Base-by-base conservation (phyloP, 73 alveolate genomes). In the Paramecium biaurelia region DNA sequence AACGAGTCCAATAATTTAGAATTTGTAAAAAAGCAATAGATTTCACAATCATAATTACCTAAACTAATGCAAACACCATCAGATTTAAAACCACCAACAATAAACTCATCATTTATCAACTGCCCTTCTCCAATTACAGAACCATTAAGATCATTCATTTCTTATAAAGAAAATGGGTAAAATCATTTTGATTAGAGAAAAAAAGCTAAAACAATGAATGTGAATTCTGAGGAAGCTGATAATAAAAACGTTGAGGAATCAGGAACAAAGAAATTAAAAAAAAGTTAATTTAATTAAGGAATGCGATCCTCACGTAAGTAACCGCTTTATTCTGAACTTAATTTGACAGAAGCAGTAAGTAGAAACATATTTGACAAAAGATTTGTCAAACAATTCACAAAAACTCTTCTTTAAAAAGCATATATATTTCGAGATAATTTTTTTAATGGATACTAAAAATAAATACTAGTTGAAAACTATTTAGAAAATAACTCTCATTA, bases 21-120 rank as follows among this genome's bases (percentile, higher is more conserved):
- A 63, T 12, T 7, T 26, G 49, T 32, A 11, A 63, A 63, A 26
- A 21, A 49, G 26, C 24, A 30, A 24, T 30, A 32, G 11, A 63
- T 63, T 12, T 63, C 84, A 6, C 15, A 63, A 63, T 63, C 49
- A 14, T 26, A 26, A 63, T 63, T 63, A 32, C 86, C 86, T 1
- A 72, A 72, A 72, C 32, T 35, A 72, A 35, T 32, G 56, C 63
- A 72, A 72, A 35, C 86, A 12, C 86, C 86, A 30, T 72, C 86
- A 32, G 86, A 72, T 72, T 37, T 72, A 15, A 72, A 72, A 38
- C 86, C 86, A 0, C 86, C 86, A 7, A 72, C 86, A 35, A 35
- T 72, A n/a, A 72, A 72, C 10, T 72, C 86, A 35, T 72, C 86
- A 72, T 72, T 72, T 24, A 32, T 72, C 12, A 32, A 26, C 86